Evolutionary conservation across 2,329 filamentous ascomycete genomes (phyloP).

Genomic region (Stachybotrys elegans): DNA sequence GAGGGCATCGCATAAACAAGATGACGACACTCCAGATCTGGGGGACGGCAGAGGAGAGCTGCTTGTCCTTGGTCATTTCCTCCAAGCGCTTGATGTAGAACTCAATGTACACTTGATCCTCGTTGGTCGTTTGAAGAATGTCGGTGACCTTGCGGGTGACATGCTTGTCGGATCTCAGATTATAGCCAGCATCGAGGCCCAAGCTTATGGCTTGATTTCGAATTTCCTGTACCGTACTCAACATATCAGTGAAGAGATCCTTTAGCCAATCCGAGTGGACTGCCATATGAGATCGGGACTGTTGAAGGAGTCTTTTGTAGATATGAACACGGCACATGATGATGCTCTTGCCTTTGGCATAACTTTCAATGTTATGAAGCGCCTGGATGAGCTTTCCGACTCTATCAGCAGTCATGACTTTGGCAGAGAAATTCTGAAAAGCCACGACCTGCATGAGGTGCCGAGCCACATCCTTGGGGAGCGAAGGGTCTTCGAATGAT

Average conservation of each 20-base stretch:
- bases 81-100: conserved; percentile 64
- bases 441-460: conserved; percentile 77
- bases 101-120: conserved; percentile 60
- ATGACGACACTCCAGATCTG: conserved; percentile 85
- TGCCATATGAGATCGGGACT: conserved; percentile 66
- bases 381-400: conserved; percentile 65
- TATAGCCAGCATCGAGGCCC: conserved; percentile 64
- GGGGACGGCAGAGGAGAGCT: conserved; percentile 56
- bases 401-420: conserved; percentile 68
- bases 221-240: conserved; percentile 74
- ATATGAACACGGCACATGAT: conserved; percentile 71
- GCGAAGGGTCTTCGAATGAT: conserved; percentile 60
- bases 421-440: conserved; percentile 71
- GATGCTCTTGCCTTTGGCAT: conserved; percentile 75
- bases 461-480: conserved; percentile 73
- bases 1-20: conserved; percentile 65
- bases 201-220: conserved; percentile 68
- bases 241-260: conserved; percentile 75
- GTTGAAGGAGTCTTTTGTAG: conserved; percentile 71
- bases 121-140: conserved; percentile 46
- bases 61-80: conserved; percentile 61
- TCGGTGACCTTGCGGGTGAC: conserved; percentile 63
- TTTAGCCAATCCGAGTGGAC: conserved; percentile 73
- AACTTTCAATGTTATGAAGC: conserved; percentile 67
- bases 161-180: conserved; percentile 63